These are phyloP conservation scores for Rhizopogon vulgaris DNA, from an alignment of 768 basidiomycete genomes.

Conservation along the genomic window DNA sequence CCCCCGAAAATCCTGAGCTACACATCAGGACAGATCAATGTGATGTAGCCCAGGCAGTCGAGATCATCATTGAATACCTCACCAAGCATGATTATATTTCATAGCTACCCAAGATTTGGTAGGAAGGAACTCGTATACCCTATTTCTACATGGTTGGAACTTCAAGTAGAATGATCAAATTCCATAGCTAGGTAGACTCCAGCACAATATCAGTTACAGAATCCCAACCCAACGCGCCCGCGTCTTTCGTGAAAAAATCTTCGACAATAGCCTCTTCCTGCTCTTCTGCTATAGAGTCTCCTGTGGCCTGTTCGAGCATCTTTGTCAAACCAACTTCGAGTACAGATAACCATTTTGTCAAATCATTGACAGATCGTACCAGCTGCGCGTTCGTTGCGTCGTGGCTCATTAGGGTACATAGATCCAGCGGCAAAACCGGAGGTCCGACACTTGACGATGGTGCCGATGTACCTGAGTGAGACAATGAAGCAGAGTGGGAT, in stretches of 20 bases:
- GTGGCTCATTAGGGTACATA: constrained; percentile 44
- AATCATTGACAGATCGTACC: constrained; percentile 64
- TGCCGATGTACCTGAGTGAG: constrained; percentile 28
- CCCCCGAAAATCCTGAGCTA: constrained; percentile 78
- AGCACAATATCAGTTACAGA: constrained; percentile 12
- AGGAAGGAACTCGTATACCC: constrained; percentile 5
- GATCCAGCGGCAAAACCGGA: constrained; percentile 62
- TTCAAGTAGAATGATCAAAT: background rate
- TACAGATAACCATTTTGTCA: constrained; percentile 69
- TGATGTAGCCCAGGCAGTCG: constrained; percentile 73
- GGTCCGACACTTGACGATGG: constrained; percentile 33
- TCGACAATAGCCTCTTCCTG: constrained; percentile 38
- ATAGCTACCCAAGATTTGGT: constrained; percentile 8
- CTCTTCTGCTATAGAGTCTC: constrained; percentile 60
- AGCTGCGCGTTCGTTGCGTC: constrained; percentile 66
- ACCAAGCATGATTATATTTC: constrained; percentile 53
- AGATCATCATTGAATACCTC: constrained; percentile 77
- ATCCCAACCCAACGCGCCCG: constrained; percentile 7
- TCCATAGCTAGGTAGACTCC: background rate
- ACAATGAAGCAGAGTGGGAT: constrained; percentile 25
- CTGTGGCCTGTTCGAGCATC: constrained; percentile 50
- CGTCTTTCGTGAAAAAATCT: constrained; percentile 6
- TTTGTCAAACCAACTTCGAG: constrained; percentile 67
- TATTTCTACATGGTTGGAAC: background rate
- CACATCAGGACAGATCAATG: constrained; percentile 85